phyloP scores from a whole-genome alignment of 805 yeast species.

The Blastobotrys parvus region DNA sequence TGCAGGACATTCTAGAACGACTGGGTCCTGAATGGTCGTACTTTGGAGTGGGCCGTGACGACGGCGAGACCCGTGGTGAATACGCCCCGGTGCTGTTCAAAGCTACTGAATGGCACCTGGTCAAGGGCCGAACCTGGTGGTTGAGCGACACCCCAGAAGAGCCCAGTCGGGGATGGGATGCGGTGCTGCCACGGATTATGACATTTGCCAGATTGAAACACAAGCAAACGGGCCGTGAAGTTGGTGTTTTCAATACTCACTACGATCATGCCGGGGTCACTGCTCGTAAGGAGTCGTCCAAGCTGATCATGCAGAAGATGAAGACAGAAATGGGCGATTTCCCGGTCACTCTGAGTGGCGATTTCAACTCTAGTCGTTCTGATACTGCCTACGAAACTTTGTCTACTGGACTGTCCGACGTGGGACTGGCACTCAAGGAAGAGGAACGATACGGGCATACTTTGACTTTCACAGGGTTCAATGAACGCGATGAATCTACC shows the following conservation, averaged over 20 bases:
- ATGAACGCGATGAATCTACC: not conserved
- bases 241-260: slow-evolving; percentile 40
- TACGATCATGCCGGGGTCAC: slow-evolving; percentile 40
- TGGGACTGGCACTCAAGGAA: not conserved
- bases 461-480: slow-evolving; percentile 2
- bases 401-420: slow-evolving; percentile 30
- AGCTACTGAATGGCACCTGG: slow-evolving; percentile 28
- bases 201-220: slow-evolving; percentile 22
- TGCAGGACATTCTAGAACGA: slow-evolving; percentile 34
- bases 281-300: slow-evolving; percentile 40
- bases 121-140: slow-evolving; percentile 43
- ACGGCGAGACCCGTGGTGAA: slow-evolving; percentile 44
- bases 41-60: slow-evolving; percentile 44
- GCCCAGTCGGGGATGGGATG: slow-evolving; percentile 49
- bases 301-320: slow-evolving; percentile 29
- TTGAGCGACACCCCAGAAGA: slow-evolving; percentile 44
- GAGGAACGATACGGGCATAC: slow-evolving; percentile 3
- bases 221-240: slow-evolving; percentile 13
- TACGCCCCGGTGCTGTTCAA: slow-evolving; percentile 42
- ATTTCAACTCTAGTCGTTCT: slow-evolving; percentile 45
- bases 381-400: slow-evolving; percentile 38
- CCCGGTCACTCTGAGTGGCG: slow-evolving; percentile 44
- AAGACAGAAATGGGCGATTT: slow-evolving; percentile 27
- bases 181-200: slow-evolving; percentile 32
- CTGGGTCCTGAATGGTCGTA: slow-evolving; percentile 37